Base-by-base conservation (phyloP, 2,329 filamentous ascomycete species). In the Fusarium irregulare region DNA sequence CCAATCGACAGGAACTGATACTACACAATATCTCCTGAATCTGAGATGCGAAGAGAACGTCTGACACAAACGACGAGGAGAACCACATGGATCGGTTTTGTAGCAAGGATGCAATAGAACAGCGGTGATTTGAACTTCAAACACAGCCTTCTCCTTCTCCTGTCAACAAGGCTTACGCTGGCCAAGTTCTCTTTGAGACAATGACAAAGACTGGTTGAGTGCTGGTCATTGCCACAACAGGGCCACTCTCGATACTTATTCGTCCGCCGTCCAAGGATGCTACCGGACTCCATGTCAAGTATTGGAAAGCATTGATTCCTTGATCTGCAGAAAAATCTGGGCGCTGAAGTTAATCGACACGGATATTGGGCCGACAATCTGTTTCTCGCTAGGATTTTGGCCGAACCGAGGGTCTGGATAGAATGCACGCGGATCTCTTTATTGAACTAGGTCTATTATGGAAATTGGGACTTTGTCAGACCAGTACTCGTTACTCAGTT, bases 121-220 rank as follows among this genome's bases (percentile, higher is more conserved):
- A 23, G 27, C 7, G 20, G 13, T 18, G n/a, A 16, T 34, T 18
- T 18, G 34, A 13, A 10, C n/a, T 18, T 34, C 7, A 4, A 34
- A 28, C n/a, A 64, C 21, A 25, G 32, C 32, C 40, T 64, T 53
- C 32, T 51, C 21, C 21, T 23, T 23, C 45, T 37, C 45, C 60
- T 50, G 32, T 46, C 13, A 13, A 23, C 57, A 10, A 46, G 13
- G 40, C 27, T 40, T 54, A 23, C 20, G 41, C 9, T 53, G 34
- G 49, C 13, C 27, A 37, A 20, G 25, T 18, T 56, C 20, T 25
- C 6, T 42, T 53, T 50, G 20, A 44, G 48, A 55, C n/a, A 30
- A 51, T 47, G 46, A 30, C 50, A 66, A 42, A 32, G 34, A 49
- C 23, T 20, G 45, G 32, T 18, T 6, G 23, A 49, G 16, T 48